Evolutionary conservation across 768 basidiomycete species (phyloP).

Genomic region (Lyophyllum atratum): DNA sequence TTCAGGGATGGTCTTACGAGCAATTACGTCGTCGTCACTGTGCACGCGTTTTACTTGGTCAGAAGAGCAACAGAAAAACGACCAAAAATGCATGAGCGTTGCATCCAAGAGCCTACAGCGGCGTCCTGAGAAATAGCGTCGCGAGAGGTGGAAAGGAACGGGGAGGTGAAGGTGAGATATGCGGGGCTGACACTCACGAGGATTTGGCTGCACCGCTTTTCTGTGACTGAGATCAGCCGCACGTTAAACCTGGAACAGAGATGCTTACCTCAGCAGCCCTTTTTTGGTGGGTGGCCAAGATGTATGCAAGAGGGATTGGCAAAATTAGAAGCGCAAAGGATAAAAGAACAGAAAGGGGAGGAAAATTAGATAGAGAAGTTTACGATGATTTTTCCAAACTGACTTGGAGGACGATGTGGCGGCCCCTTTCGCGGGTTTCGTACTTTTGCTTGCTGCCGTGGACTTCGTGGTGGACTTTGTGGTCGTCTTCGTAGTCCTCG

Average conservation of each 20-base stretch:
- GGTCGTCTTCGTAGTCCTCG: constrained; percentile 32
- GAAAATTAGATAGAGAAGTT: constrained; percentile 2
- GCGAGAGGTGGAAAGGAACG: background rate
- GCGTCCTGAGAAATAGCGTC: constrained; percentile 1
- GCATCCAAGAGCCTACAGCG: constrained; percentile 33
- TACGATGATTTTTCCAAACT: background rate
- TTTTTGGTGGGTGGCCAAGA: constrained; percentile 9
- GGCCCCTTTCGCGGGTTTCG: constrained; percentile 20
- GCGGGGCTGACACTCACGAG: constrained; percentile 21
- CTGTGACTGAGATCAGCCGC: constrained; percentile 24
- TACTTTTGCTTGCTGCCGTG: constrained; percentile 10
- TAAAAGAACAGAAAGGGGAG: background rate
- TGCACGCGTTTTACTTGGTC: constrained; percentile 46
- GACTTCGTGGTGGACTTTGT: constrained; percentile 12
- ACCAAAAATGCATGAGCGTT: constrained; percentile 59
- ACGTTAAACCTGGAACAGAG: constrained; percentile 9
- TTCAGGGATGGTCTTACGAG: constrained; percentile 29
- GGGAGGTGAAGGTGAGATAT: background rate
- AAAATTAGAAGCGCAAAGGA: background rate
- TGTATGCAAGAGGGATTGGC: background rate
- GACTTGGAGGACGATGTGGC: constrained; percentile 14
- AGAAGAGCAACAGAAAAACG: constrained; percentile 66
- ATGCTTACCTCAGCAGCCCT: constrained; percentile 32
- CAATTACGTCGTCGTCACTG: constrained; percentile 46
- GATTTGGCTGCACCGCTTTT: constrained; percentile 18